A percentile compares a stretch with the other conserved stretches of the same genome.
phyloP scores from a whole-genome alignment of 345 rosid species.

The Durio zibethinus region DNA sequence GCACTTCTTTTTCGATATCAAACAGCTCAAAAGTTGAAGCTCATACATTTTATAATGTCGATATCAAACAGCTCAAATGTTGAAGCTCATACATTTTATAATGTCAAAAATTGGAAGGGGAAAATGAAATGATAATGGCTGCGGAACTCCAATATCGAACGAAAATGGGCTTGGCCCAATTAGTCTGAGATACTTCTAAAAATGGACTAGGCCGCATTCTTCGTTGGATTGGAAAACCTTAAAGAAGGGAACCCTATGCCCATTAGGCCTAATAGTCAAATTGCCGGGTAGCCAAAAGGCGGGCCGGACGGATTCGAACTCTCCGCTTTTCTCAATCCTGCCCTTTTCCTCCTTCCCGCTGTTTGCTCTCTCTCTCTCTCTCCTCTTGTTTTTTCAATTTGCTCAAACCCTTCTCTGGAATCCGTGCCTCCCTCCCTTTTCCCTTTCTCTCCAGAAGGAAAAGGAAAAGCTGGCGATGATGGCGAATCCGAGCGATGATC shows the following conservation, averaged over 20 bases:
- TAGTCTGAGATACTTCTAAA: not conserved
- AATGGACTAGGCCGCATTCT: not conserved
- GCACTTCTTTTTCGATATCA: too few species aligned
- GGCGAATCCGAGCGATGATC: constrained; percentile 49
- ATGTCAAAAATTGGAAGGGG: too few species aligned
- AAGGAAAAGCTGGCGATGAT: constrained; percentile 22
- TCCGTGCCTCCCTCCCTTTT: not conserved
- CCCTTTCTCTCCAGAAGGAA: not conserved
- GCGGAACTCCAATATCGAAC: too few species aligned
- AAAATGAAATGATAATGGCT: too few species aligned
- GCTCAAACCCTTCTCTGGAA: not conserved
- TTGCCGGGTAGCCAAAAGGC: constrained; percentile 25
- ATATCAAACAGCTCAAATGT: too few species aligned
- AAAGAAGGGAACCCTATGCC: not conserved
- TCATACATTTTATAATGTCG: too few species aligned
- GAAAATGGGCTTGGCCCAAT: not conserved
- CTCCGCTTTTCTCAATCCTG: not conserved
- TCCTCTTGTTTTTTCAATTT: not conserved
- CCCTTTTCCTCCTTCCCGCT: constrained; percentile 3
- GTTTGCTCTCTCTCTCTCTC: not conserved
- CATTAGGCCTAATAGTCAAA: too few species aligned
- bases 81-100: too few species aligned
- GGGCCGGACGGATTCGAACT: constrained; percentile 31
- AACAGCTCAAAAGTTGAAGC: too few species aligned
- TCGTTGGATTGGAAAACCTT: not conserved